Evolutionary conservation across 257 asterid species (phyloP), one percentile per base, ranked within the genome.

Genomic region (Agastache rugosa): DNA sequence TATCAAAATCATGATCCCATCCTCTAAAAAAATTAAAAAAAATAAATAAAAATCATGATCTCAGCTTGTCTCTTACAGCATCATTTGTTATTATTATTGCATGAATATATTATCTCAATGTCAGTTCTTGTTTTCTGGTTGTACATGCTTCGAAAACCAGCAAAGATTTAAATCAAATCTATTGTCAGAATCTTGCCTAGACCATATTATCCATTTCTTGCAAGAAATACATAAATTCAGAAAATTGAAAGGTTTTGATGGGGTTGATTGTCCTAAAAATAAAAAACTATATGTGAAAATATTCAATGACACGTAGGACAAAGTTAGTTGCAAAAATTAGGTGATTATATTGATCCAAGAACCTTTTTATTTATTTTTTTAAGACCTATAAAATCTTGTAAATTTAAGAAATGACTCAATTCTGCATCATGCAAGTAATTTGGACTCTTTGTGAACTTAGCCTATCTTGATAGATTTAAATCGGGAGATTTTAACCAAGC

Each of bases 111-210:
- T 82, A 64, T 79, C 76, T 68, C 8, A 29, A 48, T 76, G 65
- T 29, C 63, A 72, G 77, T 71, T 51, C 73, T 35, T 71, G 63
- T 66, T 39, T 63, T 37, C 74, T 50, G 64, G 68, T 67, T 34
- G 54, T 19, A 55, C 51, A 75, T 78, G 83, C 86, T 82, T 79
- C 54, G 71, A 73, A 74, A 73, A 73, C 74, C 79, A 78, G 83
- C 83, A 82, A 60, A 82, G 63, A 16, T 22, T 71, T 53, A 9
- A 9, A 11, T 16, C 67, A 47, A 41, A 71, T 72, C 62, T 45
- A 55, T 34, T 68, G 77, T 68, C 65, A 68, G 78, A 71, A 51
- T 42, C 69, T 74, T 67, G 54, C 51, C 4, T 16, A 72, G 48
- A 67, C 35, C 35, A 35, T 42, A 45, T 44, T 34, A 41, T 20